These are phyloP conservation scores for Metschnikowia baotianmanensis DNA, from an alignment of 805 yeast species.

Conservation along the genomic window DNA sequence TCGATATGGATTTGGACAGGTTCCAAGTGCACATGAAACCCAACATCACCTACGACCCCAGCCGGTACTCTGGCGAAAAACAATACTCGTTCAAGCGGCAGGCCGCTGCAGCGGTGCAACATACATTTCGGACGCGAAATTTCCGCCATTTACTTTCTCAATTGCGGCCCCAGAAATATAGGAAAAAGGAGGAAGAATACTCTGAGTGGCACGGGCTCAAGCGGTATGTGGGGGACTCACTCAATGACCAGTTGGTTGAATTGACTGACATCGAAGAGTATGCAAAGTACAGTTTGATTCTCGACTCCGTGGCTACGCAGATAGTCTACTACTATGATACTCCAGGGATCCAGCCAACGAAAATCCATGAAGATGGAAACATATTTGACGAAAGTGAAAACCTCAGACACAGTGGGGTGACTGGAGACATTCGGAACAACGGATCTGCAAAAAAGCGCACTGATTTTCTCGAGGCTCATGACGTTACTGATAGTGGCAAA, in stretches of 20 bases:
- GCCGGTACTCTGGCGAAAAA: conserved; percentile 1
- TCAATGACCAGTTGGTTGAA: conserved; percentile 27
- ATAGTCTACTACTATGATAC: conserved; percentile 65
- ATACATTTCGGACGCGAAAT: conserved; percentile 1
- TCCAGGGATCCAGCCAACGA: conserved; percentile 48
- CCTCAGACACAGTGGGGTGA: too few relatives aligned
- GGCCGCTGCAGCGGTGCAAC: conserved; percentile 4
- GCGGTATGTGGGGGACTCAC: conserved; percentile 53
- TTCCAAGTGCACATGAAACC: conserved; percentile 64
- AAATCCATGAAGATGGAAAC: background rate
- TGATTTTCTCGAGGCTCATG: too few relatives aligned
- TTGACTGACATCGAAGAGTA: conserved; percentile 58
- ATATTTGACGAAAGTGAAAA: too few relatives aligned
- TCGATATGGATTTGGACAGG: conserved; percentile 46
- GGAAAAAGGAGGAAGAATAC: conserved; percentile 1
- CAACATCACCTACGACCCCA: conserved; percentile 58
- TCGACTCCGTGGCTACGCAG: conserved; percentile 58
- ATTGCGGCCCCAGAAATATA: conserved; percentile 3
- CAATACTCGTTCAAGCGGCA: conserved; percentile 1
- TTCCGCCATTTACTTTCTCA: conserved; percentile 5
- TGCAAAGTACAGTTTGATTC: conserved; percentile 70
- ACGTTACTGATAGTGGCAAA: too few relatives aligned
- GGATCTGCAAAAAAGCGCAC: too few relatives aligned
- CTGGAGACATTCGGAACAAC: too few relatives aligned
- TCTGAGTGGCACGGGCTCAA: conserved; percentile 73